Evolutionary conservation across 495 filamentous ascomycete species (phyloP), one percentile per base, ranked within the genome.

Genomic region (Penicillium silybi): DNA sequence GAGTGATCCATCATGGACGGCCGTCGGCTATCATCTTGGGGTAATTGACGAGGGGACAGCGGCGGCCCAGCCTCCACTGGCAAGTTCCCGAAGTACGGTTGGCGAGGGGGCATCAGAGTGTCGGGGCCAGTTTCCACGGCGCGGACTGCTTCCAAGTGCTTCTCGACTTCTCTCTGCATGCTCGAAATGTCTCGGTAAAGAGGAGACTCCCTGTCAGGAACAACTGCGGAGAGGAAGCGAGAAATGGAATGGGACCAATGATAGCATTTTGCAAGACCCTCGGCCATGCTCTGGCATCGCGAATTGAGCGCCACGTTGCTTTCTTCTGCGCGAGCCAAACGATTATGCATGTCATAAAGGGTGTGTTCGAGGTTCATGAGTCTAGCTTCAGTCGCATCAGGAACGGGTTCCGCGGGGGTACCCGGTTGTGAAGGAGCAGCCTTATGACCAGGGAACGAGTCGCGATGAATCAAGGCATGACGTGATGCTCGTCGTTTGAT

Each of bases 401-500:
- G 83, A 64, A 89, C 84, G 20, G 88, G 85, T 62, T 96, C 89
- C 16, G 86, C 86, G 3, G 92, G 89, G 17, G 90, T 92, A 13
- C 87, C 89, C 37, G 90, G 89, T 57, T 90, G 87, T 27, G 88
- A 86, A 18, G 80, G 70, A 34, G 82, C 77, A 25, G 84, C 72
- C 66, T 92, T 91, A 54, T 92, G 87, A 18, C 79, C 65, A 38
- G 87, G 87, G 72, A 90, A 95, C 32, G 93, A 96, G 66, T 97
- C 93, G 62, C 93, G 82, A 63, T 98, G 91, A 43, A 96, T 95
- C 56, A 97, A 74, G 29, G 93, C 89, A 74, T 98, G 95, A 46
- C 93, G 80, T 26, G 93, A 97, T n/a, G 93, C 95, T 34, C 93
- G 83, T 56, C 93, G 86, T 67, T 97, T 97, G 72, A 98, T 98